Conservation (phyloP, 768 basidiomycete genomes). For the Russula vinacea region DNA sequence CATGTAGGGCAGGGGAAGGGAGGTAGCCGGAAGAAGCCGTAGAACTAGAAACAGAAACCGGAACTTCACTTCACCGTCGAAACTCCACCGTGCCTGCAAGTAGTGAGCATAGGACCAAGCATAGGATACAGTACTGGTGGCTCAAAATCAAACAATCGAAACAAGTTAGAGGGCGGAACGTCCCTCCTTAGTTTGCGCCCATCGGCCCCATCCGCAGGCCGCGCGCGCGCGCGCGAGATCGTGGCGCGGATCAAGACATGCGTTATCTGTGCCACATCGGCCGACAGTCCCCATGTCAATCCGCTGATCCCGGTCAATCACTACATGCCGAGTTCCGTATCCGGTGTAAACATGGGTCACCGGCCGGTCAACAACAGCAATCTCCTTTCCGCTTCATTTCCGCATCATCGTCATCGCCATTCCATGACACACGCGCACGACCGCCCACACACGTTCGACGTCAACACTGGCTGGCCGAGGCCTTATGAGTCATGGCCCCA, state of each 20-base stretch:
- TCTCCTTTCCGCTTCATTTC: background rate
- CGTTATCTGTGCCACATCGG: too few species aligned
- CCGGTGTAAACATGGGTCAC: background rate
- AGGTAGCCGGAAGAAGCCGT: background rate
- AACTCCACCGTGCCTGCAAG: background rate
- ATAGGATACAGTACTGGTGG: too few species aligned
- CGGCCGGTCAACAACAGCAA: background rate
- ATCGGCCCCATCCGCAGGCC: too few species aligned
- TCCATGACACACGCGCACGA: background rate
- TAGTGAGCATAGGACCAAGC: background rate
- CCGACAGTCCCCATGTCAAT: too few species aligned
- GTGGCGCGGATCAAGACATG: too few species aligned
- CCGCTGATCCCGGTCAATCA: background rate
- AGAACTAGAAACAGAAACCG: background rate
- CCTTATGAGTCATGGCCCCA: background rate
- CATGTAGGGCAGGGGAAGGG: too few species aligned
- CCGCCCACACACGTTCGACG: background rate
- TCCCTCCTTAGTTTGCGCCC: too few species aligned
- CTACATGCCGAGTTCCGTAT: background rate
- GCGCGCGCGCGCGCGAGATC: too few species aligned
- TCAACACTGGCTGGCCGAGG: background rate
- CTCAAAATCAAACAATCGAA: background rate
- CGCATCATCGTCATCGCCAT: background rate
- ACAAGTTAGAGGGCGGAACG: background rate
- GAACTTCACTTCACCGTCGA: background rate